A percentile compares a stretch with the other conserved stretches of the same genome.
These are phyloP conservation scores for Cylindrodendrum hubeiense DNA, from an alignment of 2,329 filamentous ascomycete species.

Conservation along the genomic window DNA sequence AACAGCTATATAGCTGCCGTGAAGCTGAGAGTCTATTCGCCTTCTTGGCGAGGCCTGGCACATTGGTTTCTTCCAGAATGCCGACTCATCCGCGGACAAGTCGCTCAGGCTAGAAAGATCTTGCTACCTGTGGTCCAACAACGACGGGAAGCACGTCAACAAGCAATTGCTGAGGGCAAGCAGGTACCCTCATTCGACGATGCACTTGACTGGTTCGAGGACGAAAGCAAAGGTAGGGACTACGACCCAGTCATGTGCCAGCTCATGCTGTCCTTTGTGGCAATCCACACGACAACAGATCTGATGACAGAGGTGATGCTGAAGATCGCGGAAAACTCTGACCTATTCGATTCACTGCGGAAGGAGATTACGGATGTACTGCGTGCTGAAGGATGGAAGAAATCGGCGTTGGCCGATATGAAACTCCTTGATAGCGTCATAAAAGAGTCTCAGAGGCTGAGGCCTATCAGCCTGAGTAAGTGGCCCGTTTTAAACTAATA, in stretches of 20 bases:
- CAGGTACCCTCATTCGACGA: too few relatives aligned
- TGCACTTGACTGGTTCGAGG: too few relatives aligned
- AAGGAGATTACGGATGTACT: constrained; percentile 52
- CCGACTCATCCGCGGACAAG: constrained; percentile 44
- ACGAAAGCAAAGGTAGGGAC: too few relatives aligned
- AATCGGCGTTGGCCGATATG: constrained; percentile 56
- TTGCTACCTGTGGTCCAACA: constrained; percentile 57
- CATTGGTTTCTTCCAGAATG: constrained; percentile 57
- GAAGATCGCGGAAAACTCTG: too few relatives aligned
- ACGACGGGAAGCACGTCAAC: constrained; percentile 54
- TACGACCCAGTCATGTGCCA: too few relatives aligned
- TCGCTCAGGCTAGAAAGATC: constrained; percentile 17
- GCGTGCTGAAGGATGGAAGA: constrained; percentile 56
- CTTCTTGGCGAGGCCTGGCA: constrained; percentile 59
- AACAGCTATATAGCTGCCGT: constrained; percentile 48
- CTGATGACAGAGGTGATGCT: too few relatives aligned
- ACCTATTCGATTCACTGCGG: constrained; percentile 51
- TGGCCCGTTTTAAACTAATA: too few relatives aligned
- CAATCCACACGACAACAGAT: too few relatives aligned
- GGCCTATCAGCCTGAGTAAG: constrained; percentile 53
- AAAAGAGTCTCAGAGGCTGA: constrained; percentile 62
- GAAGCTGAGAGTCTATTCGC: constrained; percentile 55
- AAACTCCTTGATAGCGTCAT: constrained; percentile 63
- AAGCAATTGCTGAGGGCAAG: constrained; percentile 37
- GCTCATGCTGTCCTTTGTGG: too few relatives aligned